Evolutionary conservation across 2,329 filamentous ascomycete genomes (phyloP), one percentile per base, ranked within the genome.

Genomic region (Pseudomassariella vexata): DNA sequence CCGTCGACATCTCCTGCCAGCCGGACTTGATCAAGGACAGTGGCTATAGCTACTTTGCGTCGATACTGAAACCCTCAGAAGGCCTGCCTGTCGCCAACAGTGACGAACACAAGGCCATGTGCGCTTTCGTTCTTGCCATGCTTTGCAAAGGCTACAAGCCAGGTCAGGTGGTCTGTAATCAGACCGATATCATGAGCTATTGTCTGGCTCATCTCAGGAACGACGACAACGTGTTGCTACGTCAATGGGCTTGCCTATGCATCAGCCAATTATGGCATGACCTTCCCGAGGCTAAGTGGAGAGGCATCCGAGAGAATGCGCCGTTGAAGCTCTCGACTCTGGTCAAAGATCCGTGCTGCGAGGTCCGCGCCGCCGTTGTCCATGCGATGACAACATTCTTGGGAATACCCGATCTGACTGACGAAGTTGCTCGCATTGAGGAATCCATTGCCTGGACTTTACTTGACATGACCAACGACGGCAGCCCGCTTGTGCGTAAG

Each of bases 41-140:
- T 49, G 92, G 92, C 6, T 96, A 95, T 52, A 86, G 87, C 49
- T 98, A 98, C 62, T 98, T 98, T 56, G 88, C 92, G 32, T 82
- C 82, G 40, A 95, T 96, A 32, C 73, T 96, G 42, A 90, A 89
- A 50, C 87, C 89, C 2, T 76, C 76, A 8, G 87, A 89, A 42
- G 77, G 78, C 2, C 81, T 96, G 30, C 87, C 88, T 0, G 83
- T 95, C 15, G 79, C 83, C 20, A 94, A 95, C 52, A 81, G 81
- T 34, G 86, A 88, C 46, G 92, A 96, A 61, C 92, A 98, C 65
- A 87, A 94, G 52, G 92, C 92, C 25, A 98, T 98, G 92, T 96
- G 92, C 56, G 89, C 92, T 2, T 98, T 98, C 54, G 95, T 98
- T 40, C 77, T 96, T 24, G 85, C 90, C 17, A 94, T 95, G 74